Conservation (phyloP, 768 basidiomycete genomes). For the Trametes meyenii region DNA sequence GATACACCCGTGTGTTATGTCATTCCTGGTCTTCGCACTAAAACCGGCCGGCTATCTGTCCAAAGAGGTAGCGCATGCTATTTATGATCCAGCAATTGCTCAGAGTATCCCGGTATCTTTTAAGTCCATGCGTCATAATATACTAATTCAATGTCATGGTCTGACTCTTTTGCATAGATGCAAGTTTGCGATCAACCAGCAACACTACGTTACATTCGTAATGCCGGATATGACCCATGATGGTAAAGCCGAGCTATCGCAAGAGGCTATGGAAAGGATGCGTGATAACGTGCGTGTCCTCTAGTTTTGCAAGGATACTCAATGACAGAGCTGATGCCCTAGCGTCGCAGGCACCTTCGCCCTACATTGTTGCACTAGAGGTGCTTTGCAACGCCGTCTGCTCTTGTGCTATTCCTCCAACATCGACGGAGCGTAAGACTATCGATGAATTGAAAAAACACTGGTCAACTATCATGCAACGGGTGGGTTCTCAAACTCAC, state of each 20-base stretch:
- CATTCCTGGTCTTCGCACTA: too few relatives aligned
- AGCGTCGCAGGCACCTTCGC: not conserved
- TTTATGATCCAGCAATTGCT: too few relatives aligned
- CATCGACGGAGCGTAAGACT: slow-evolving; percentile 8
- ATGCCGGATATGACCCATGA: not conserved
- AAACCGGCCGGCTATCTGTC: too few relatives aligned
- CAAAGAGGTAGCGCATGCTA: too few relatives aligned
- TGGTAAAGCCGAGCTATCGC: not conserved
- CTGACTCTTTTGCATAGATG: not conserved
- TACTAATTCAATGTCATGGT: too few relatives aligned
- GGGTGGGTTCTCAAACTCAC: not conserved
- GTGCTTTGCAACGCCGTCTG: slow-evolving; percentile 1
- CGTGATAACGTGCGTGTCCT: not conserved
- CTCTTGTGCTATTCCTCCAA: not conserved
- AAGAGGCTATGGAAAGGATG: not conserved
- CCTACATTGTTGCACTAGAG: not conserved
- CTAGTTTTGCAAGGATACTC: not conserved
- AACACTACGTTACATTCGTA: not conserved
- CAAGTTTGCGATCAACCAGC: slow-evolving; percentile 3
- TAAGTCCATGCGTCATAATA: too few relatives aligned
- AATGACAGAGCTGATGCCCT: not conserved
- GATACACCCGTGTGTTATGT: too few relatives aligned
- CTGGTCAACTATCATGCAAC: slow-evolving; percentile 15
- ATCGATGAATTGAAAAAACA: slow-evolving; percentile 14
- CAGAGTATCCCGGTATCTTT: too few relatives aligned